A percentile compares a stretch with the other conserved stretches of the same genome.
These are phyloP conservation scores for Blastobotrys niveus DNA, from an alignment of 1,139 yeast species.

Conservation along the genomic window DNA sequence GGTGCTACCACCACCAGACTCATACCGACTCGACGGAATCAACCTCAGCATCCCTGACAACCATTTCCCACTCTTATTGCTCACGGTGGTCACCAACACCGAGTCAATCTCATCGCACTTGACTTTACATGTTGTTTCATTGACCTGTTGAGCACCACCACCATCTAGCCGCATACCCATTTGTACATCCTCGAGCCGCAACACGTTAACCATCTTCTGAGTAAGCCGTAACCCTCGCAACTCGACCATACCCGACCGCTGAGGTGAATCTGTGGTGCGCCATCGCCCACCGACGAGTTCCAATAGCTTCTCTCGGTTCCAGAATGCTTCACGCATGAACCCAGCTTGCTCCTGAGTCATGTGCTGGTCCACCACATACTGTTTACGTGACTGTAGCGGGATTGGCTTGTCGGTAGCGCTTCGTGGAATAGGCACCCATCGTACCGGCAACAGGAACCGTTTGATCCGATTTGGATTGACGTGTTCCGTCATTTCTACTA, in stretches of 20 bases:
- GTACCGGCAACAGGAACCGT: conserved; percentile 65
- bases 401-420: conserved; percentile 48
- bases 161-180: conserved; percentile 33
- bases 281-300: conserved; percentile 58
- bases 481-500: conserved; percentile 24
- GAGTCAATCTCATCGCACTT: conserved; percentile 24
- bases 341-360: conserved; percentile 51
- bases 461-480: conserved; percentile 49
- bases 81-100: conserved; percentile 21
- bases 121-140: conserved; percentile 18
- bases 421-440: conserved; percentile 44
- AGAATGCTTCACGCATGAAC: conserved; percentile 56
- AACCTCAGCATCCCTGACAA: conserved; percentile 61
- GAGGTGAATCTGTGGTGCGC: conserved; percentile 32
- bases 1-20: conserved; percentile 10
- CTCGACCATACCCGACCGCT: conserved; percentile 54
- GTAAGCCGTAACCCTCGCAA: conserved; percentile 60
- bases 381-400: conserved; percentile 65
- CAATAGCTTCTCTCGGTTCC: conserved; percentile 70
- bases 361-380: conserved; percentile 60
- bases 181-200: conserved; percentile 46
- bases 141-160: conserved; percentile 15
- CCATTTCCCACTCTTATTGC: conserved; percentile 25
- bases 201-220: conserved; percentile 37
- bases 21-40: conserved; percentile 46